Evolutionary conservation across 2,329 filamentous ascomycete genomes (phyloP).

Genomic region (Penicillium paneum): DNA sequence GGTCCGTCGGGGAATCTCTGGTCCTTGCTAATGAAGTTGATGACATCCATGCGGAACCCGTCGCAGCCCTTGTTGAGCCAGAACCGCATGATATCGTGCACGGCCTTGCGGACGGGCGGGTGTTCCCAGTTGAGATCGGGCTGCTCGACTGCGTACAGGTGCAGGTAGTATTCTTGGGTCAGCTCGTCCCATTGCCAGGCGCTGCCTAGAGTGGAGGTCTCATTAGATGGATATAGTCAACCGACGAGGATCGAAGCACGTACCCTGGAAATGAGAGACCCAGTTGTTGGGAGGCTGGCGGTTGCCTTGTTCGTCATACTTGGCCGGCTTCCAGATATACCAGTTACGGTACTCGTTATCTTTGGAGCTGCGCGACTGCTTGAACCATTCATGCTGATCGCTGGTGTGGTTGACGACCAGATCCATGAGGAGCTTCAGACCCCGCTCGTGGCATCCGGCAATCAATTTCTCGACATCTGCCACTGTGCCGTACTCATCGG

Average conservation of each 20-base stretch:
- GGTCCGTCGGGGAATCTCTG: constrained; percentile 51
- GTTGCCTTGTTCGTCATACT: constrained; percentile 55
- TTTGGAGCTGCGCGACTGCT: constrained; percentile 60
- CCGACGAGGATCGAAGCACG: background rate
- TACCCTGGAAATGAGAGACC: constrained; percentile 49
- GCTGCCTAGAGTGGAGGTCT: constrained; percentile 30
- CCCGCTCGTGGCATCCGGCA: constrained; percentile 56
- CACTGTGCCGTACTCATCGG: constrained; percentile 64
- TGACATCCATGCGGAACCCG: constrained; percentile 71
- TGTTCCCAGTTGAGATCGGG: constrained; percentile 88
- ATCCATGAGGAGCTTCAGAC: constrained; percentile 70
- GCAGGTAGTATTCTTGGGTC: constrained; percentile 74
- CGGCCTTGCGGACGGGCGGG: constrained; percentile 61
- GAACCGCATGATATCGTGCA: constrained; percentile 72
- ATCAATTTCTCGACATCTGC: constrained; percentile 64
- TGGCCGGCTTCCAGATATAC: constrained; percentile 60
- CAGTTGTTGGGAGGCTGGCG: constrained; percentile 74
- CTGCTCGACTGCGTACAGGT: constrained; percentile 71
- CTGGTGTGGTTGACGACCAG: constrained; percentile 77
- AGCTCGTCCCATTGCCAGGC: constrained; percentile 62
- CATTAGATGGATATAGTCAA: constrained; percentile 24
- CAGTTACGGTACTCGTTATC: constrained; percentile 65
- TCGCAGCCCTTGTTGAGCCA: constrained; percentile 73
- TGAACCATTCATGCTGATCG: constrained; percentile 69
- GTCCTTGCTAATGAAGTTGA: constrained; percentile 69